Percentiles rank a stretch among this genome's conserved stretches.
phyloP scores from a whole-genome alignment of 257 asterid species.

The Solanum pimpinellifolium region DNA sequence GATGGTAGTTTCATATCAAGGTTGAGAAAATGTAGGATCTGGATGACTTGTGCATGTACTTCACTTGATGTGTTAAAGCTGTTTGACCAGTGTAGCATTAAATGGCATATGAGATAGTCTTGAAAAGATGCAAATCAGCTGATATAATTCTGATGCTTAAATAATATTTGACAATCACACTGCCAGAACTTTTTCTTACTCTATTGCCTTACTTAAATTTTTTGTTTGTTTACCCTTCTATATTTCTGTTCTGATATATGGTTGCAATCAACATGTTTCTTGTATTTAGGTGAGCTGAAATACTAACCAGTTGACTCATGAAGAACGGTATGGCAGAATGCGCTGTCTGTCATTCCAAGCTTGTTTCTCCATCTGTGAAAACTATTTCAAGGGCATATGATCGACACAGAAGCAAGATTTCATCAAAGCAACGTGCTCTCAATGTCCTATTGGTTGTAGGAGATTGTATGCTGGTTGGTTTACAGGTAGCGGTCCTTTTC shows the following conservation, averaged over 20 bases:
- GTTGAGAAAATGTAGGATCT: neutral
- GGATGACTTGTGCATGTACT: neutral
- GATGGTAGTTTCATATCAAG: neutral
- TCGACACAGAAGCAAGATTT: slow-evolving; percentile 47
- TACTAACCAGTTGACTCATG: slow-evolving; percentile 9
- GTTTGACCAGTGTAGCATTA: neutral
- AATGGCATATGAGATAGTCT: neutral
- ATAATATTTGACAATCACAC: neutral
- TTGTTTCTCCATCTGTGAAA: slow-evolving; percentile 52
- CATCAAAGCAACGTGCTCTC: slow-evolving; percentile 63
- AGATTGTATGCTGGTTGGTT: slow-evolving; percentile 66
- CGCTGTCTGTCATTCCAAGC: slow-evolving; percentile 76
- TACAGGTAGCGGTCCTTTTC: slow-evolving; percentile 32
- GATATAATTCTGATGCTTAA: neutral
- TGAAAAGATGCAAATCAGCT: neutral
- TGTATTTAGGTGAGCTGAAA: neutral
- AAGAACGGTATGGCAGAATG: slow-evolving; percentile 74
- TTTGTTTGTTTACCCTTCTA: neutral
- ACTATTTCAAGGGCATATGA: slow-evolving; percentile 65
- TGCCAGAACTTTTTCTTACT: neutral
- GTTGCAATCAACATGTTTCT: neutral
- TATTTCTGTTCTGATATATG: neutral
- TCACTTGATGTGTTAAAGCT: neutral
- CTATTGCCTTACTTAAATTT: neutral
- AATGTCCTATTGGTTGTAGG: slow-evolving; percentile 59